Base-by-base conservation (phyloP, 2,329 filamentous ascomycete species). In the Sporothrix inflata region DNA sequence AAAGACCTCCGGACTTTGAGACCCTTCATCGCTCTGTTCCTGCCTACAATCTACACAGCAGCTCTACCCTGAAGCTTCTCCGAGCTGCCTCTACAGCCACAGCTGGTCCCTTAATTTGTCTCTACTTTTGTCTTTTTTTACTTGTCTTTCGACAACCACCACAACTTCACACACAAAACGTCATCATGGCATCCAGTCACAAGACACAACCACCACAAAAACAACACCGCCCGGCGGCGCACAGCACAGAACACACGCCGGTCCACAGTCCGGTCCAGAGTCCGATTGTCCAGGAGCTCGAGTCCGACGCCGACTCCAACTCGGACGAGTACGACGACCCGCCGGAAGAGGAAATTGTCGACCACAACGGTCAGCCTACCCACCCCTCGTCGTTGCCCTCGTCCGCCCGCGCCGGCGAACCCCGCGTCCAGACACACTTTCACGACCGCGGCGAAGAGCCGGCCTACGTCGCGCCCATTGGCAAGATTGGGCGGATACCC, bases 401-500 rank as follows among this genome's bases (percentile, higher is more conserved):
- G 24, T 12, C 63, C 4, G 24, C 51, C 51, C 49, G 51, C 12
- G 45, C 14, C 38, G 67, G 67, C 27, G 65, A 68, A 14, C 65
- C 67, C 5, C 34, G 47, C 30, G 34, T 55, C 38, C 53, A 61
- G 38, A 49, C 53, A 38, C 65, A 70, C 24, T 60, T 70, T 9
- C 21, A 47, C 49, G 40, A 72, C 30, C 68, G 66, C 47, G 74
- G 69, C 47, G 24, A 27, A 12, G 73, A 45, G 51, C 80, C 81
- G 4, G 78, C 82, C 45, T 81, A 81, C 73, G 79, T 84, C n/a
- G 76, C 80, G 5, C 82, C 82, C 1, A 83, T 84, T 66, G 79
- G 80, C 3, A 80, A 79, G 53, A 83, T 80, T 38, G 75, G 75
- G 1, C 72, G 72, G 47, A 78, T 80, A 19, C 71, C 1, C 81